These are phyloP conservation scores for Neurospora pannonica DNA, from an alignment of 495 filamentous ascomycete species.

Conservation along the genomic window DNA sequence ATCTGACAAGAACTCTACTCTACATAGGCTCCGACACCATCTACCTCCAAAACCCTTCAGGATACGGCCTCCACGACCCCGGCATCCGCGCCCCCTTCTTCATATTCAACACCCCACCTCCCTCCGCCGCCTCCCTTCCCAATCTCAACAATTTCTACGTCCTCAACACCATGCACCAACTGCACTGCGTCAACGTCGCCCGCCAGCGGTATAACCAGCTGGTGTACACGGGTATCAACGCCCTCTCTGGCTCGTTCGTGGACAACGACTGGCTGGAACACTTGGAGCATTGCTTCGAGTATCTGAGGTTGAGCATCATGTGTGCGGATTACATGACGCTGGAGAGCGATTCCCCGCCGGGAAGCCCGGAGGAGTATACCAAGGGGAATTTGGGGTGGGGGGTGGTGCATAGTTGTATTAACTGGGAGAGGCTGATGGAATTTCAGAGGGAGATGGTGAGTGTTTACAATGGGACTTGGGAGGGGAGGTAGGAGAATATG, in stretches of 20 bases:
- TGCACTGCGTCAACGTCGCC: conserved; percentile 2
- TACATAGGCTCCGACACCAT: background rate
- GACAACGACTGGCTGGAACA: conserved; percentile 1
- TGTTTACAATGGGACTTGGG: background rate
- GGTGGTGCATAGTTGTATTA: background rate
- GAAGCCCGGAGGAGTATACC: background rate
- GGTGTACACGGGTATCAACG: background rate
- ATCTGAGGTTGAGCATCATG: background rate
- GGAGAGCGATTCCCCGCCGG: background rate
- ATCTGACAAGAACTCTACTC: background rate
- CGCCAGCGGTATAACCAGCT: conserved; percentile 2
- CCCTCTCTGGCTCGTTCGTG: background rate
- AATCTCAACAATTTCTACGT: conserved; percentile 4
- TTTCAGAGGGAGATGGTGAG: background rate
- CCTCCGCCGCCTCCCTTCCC: background rate
- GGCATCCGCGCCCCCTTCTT: conserved; percentile 4
- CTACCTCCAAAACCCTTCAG: background rate
- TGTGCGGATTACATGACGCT: conserved; percentile 3
- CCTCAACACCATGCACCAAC: background rate
- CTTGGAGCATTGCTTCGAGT: conserved; percentile 4
- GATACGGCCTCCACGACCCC: background rate
- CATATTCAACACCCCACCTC: background rate
- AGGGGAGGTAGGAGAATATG: too few species aligned
- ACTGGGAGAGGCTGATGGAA: background rate
- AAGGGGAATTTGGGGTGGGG: background rate